Conservation (phyloP, 805 yeast genomes). For the Wickerhamiella cacticola region DNA sequence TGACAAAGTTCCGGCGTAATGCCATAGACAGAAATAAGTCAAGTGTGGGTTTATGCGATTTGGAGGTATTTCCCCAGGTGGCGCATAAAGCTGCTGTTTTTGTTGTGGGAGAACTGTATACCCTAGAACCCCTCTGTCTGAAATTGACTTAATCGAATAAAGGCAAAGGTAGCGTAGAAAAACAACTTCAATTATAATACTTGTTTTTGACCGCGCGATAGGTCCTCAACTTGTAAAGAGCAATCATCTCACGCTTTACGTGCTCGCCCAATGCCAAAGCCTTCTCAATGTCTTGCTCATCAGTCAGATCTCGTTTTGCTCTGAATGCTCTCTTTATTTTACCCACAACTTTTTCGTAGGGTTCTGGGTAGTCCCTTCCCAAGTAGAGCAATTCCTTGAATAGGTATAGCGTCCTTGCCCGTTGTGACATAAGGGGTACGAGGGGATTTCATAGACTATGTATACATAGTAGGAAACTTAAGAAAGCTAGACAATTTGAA, state of each 20-base stretch:
- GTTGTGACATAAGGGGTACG: constrained; percentile 10
- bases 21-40: too few relatives aligned
- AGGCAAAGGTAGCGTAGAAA: not conserved
- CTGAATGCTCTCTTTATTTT: constrained; percentile 27
- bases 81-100: too few relatives aligned
- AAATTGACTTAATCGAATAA: not conserved
- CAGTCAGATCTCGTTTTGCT: constrained; percentile 21
- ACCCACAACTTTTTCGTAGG: constrained; percentile 25
- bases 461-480: too few relatives aligned
- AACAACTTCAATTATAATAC: constrained; percentile 17
- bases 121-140: too few relatives aligned
- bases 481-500: too few relatives aligned
- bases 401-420: constrained; percentile 24
- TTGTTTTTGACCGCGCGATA: constrained; percentile 30
- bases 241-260: constrained; percentile 30
- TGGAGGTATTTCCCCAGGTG: too few relatives aligned
- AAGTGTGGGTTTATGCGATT: too few relatives aligned
- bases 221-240: constrained; percentile 28
- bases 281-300: constrained; percentile 24
- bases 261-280: constrained; percentile 30
- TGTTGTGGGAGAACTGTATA: too few relatives aligned
- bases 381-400: constrained; percentile 32
- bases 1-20: too few relatives aligned
- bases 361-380: constrained; percentile 32
- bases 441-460: too few relatives aligned